Conservation (phyloP, 169 alveolate genomes). For the Plasmodium sp. region DNA sequence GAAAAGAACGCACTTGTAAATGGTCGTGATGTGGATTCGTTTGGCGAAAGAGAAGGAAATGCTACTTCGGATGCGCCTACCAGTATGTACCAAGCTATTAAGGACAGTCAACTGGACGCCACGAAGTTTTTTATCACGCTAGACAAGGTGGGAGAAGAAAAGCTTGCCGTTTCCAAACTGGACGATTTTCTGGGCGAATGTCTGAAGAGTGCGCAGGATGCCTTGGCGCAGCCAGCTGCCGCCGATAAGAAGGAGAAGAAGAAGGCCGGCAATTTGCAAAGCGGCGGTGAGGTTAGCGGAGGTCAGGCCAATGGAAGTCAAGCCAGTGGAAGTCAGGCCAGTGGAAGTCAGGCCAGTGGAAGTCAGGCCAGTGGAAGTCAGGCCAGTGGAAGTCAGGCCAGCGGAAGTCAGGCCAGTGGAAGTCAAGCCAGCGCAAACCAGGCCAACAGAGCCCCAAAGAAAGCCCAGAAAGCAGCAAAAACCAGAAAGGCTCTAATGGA, state of each 20-base stretch:
- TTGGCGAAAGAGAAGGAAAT: background rate
- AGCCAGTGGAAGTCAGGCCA: background rate
- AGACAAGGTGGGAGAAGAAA: background rate
- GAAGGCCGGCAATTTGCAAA: background rate
- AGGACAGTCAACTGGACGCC: slow-evolving; percentile 3
- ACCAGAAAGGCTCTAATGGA: background rate
- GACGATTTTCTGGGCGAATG: slow-evolving; percentile 22
- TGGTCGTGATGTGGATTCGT: background rate
- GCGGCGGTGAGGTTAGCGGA: background rate
- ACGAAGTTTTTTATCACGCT: slow-evolving; percentile 15
- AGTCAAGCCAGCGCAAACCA: background rate
- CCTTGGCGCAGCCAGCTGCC: background rate
- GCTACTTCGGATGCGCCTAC: background rate
- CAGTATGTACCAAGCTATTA: background rate
- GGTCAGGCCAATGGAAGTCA: background rate
- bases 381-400: background rate
- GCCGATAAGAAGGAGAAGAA: background rate
- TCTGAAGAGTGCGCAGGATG: background rate
- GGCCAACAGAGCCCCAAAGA: background rate
- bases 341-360: background rate
- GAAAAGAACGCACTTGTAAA: background rate
- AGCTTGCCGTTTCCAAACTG: slow-evolving; percentile 1
- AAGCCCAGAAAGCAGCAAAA: background rate
- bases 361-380: background rate
- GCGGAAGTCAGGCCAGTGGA: background rate